Evolutionary conservation across 108 stramenopile genomes (phyloP).

Genomic region (Fragilaria crotonensis): DNA sequence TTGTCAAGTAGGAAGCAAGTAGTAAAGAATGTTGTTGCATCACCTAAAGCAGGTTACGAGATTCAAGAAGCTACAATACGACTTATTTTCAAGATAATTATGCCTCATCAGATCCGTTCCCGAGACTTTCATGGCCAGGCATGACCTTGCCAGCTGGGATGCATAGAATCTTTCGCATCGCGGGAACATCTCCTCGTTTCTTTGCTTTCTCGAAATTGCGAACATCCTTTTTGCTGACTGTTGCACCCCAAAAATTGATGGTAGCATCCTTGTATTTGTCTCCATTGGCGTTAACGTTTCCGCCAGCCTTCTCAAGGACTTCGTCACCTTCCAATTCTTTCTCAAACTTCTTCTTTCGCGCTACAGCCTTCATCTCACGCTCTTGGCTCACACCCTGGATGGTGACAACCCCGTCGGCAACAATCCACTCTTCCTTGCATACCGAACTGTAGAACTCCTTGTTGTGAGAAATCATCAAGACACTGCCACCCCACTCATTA

Average conservation of each 20-base stretch:
- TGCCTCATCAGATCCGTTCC: conserved; percentile 80
- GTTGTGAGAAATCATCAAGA: conserved; percentile 98
- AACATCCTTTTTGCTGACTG: conserved; percentile 86
- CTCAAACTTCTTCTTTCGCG: conserved; percentile 72
- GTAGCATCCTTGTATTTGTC: conserved; percentile 89
- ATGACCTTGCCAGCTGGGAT: conserved; percentile 82
- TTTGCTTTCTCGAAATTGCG: conserved; percentile 82
- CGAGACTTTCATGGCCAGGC: conserved; percentile 86
- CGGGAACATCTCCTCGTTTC: conserved; percentile 79
- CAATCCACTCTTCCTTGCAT: conserved; percentile 95
- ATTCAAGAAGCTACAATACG: too few relatives aligned
- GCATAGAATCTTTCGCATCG: conserved; percentile 82
- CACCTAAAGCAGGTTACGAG: too few relatives aligned
- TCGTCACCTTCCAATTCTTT: conserved; percentile 64
- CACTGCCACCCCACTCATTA: conserved; percentile 93
- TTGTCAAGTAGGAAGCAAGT: too few relatives aligned
- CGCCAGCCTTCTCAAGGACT: conserved; percentile 67
- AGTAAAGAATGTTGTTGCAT: too few relatives aligned
- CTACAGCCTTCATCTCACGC: conserved; percentile 86
- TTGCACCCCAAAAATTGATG: conserved; percentile 80
- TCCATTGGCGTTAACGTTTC: conserved; percentile 71
- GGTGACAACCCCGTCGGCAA: conserved; percentile 69
- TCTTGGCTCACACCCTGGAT: conserved; percentile 78
- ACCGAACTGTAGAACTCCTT: conserved; percentile 90
- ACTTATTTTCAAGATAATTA: too few relatives aligned